phyloP scores from a whole-genome alignment of 2,329 filamentous ascomycete species.

The Daldinia eschscholtzii region DNA sequence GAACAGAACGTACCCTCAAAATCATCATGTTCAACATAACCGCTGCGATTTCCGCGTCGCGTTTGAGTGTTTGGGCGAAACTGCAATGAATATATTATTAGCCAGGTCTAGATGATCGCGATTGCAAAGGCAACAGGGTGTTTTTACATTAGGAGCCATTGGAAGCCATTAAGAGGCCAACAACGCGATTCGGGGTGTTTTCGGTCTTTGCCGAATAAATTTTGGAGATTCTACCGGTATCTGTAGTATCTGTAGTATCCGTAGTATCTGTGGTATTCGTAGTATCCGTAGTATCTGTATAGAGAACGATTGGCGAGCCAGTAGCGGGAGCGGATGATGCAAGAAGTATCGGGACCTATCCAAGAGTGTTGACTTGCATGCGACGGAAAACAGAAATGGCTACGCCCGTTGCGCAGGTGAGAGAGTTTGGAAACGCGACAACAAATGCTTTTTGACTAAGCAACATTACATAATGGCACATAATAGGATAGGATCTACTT shows the following conservation, averaged over 20 bases:
- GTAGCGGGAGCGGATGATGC: slow-evolving; percentile 9
- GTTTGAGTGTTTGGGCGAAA: slow-evolving; percentile 59
- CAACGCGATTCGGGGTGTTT: slow-evolving; percentile 10
- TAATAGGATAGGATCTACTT: background rate
- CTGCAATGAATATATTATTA: slow-evolving; percentile 35
- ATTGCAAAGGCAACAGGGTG: background rate
- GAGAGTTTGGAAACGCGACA: slow-evolving; percentile 21
- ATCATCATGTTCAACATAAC: slow-evolving; percentile 71
- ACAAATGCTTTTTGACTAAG: slow-evolving; percentile 22
- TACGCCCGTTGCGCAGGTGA: slow-evolving; percentile 8
- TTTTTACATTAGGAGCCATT: slow-evolving; percentile 50
- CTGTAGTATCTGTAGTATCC: background rate
- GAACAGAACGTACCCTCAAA: slow-evolving; percentile 64
- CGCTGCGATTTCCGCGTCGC: slow-evolving; percentile 68
- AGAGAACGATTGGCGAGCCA: slow-evolving; percentile 12
- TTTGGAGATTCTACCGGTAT: background rate
- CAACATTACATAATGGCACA: background rate
- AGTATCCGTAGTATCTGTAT: background rate
- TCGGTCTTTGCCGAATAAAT: slow-evolving; percentile 18
- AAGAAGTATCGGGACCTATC: slow-evolving; percentile 4
- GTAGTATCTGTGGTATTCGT: background rate
- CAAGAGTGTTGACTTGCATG: slow-evolving; percentile 8
- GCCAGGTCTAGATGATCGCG: slow-evolving; percentile 2
- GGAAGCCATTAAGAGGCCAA: slow-evolving; percentile 41
- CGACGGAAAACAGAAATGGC: slow-evolving; percentile 14